Base-by-base conservation (phyloP, 2,329 filamentous ascomycete genomes). In the Arthrobotrys entomopaga region DNA sequence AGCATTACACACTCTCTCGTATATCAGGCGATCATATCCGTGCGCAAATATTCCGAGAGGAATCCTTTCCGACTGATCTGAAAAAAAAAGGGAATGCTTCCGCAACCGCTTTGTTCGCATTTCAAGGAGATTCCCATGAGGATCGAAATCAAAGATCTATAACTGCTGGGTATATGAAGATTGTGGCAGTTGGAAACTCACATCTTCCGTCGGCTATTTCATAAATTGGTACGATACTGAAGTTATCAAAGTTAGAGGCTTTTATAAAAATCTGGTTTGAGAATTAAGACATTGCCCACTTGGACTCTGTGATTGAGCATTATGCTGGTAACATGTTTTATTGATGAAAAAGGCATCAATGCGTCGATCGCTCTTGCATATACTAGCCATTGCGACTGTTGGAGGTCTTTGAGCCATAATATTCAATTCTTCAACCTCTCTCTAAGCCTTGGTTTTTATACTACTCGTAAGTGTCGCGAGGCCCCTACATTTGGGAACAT, bases 1-100 rank as follows among this genome's bases (percentile, higher is more conserved):
- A 46, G 11, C 15, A 19, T 4, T 7, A 10, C 42, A 19, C 3
- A 54, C 50, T n/a, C 24, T 26, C 13, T 54, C 50, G n/a, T 54
- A 34, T 38, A 54, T 54, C 4, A 54, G 24, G 34, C 22, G 22
- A 24, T 22, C 50, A 24, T 54, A 54, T 11, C 50, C 50, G 16
- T 54, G 50, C 29, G 50, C 50, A 16, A 54, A 54, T 15, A 54
- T 26, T 5, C 29, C 24, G n/a, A 54, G 19, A 15, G 50, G 50
- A 15, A 3, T 26, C 24, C 34, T 26, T 20, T 46, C 42, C 42
- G 5, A 46, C 11, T 46, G 42, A 8, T 15, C 16, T 1, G 42
- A 46, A n/a, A 46, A 46, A 1, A 46, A 19, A 1, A 13, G 42
- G 42, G n/a, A 46, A 2, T 46, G 15, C 42, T 46, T 13, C 15